Base-by-base conservation (phyloP, 2,329 filamentous ascomycete species). In the Pyrenophora tritici-repentis region DNA sequence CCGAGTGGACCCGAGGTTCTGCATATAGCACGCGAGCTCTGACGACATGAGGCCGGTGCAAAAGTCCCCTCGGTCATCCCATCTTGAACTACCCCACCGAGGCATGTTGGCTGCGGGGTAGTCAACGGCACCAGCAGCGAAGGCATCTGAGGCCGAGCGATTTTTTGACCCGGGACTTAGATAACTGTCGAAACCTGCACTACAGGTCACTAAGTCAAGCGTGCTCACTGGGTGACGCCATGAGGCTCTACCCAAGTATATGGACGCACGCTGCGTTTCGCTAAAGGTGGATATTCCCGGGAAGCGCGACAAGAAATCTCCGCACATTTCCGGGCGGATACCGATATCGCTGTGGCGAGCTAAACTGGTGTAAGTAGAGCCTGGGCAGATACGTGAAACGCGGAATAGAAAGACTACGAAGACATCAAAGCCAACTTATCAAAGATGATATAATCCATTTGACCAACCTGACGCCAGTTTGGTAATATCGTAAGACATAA, bases 81-180 rank as follows among this genome's bases (percentile, higher is more conserved):
- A 18, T 16, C 20, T 8, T 37, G 31, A 49, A 49, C 33, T 53
- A 45, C 65, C 63, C 62, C 62, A 60, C 65, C 62, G 62, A 66
- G 61, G 59, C 55, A 29, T 29, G 26, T 55, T 42, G 47, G 54
- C 37, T 55, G 62, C 55, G 62, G 61, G 60, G 61, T 60, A 64
- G 33, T 38, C 33, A 24, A 38, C 35, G 45, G 41, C 37, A 53
- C 37, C 40, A 37, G 29, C 31, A 35, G 47, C 14, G 18, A 24
- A 38, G 42, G 41, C 32, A 50, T 47, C 46, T 53, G 52, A n/a
- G 55, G 42, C 55, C 58, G 47, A 44, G 50, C 31, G 39, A 41
- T 32, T 36, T 39, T 50, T 36, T 44, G 14, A 29, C 10, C 26
- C 4, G 18, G 32, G 29, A 26, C 12, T 42, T 37, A 41, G 31